Percentiles rank a stretch among this genome's conserved stretches.
Evolutionary conservation across 2,329 filamentous ascomycete species (phyloP).

Genomic region (Penicillium sp.): DNA sequence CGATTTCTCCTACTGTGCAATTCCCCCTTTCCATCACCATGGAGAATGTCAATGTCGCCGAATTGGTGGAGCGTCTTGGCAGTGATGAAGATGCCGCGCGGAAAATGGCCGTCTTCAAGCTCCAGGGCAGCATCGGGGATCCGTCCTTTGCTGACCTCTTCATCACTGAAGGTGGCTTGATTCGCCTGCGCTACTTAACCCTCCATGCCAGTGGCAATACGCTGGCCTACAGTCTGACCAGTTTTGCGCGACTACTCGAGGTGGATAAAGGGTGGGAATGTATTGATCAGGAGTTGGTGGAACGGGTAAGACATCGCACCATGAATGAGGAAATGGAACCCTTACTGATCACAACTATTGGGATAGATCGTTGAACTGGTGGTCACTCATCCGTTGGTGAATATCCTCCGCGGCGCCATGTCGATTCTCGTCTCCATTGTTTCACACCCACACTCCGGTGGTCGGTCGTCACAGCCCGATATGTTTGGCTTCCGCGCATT

Average conservation of each 20-base stretch:
- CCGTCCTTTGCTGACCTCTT: conserved; percentile 95
- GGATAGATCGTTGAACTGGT: conserved; percentile 76
- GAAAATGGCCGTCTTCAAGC: conserved; percentile 98
- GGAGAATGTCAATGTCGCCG: conserved; percentile 52
- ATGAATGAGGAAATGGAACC: too few species aligned
- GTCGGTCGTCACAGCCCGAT: conserved; percentile 49
- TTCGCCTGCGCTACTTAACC: conserved; percentile 73
- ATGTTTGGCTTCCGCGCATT: conserved; percentile 83
- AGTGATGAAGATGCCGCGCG: conserved; percentile 77
- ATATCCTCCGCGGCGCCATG: conserved; percentile 94
- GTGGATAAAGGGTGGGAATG: conserved; percentile 96
- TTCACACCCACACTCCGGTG: conserved; percentile 65
- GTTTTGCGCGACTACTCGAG: conserved; percentile 78
- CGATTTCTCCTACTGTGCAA: conserved; percentile 5
- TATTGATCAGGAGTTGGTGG: conserved; percentile 49
- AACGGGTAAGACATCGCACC: conserved; percentile 47
- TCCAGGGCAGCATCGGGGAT: conserved; percentile 91
- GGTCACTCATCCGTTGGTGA: conserved; percentile 91
- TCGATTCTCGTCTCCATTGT: conserved; percentile 92
- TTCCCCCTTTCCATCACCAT: conserved; percentile 30
- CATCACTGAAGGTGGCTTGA: conserved; percentile 79
- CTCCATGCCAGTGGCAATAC: conserved; percentile 87
- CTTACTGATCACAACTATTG: background rate
- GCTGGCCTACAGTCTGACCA: conserved; percentile 88
- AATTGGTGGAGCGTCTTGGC: conserved; percentile 54